Conservation (phyloP, 176 grass and related monocot species). For the Oryza officinalis region DNA sequence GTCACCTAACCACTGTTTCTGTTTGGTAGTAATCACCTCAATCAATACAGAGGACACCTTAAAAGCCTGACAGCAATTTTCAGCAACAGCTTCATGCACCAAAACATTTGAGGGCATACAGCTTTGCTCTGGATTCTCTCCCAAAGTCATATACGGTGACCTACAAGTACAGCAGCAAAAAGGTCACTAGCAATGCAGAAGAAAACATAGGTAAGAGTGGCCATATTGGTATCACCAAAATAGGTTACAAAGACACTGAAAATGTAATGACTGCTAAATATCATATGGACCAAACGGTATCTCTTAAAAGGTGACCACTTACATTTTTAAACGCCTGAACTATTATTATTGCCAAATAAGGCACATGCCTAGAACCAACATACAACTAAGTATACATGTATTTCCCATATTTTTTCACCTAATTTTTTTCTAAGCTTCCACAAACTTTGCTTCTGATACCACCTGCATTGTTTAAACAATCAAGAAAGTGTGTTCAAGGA, state of each 20-base stretch:
- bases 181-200: conserved; percentile 14
- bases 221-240: not conserved
- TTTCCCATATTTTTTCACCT: too few species aligned
- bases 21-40: conserved; percentile 48
- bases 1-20: conserved; percentile 38
- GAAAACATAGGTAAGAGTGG: conserved; percentile 9
- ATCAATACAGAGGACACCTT: conserved; percentile 25
- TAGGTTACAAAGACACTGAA: not conserved
- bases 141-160: conserved; percentile 31
- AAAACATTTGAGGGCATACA: not conserved
- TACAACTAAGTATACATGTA: too few species aligned
- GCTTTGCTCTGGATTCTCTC: not conserved
- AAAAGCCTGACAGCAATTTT: conserved; percentile 30
- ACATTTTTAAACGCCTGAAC: not conserved
- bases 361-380: not conserved
- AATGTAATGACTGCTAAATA: not conserved
- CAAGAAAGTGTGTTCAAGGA: too few species aligned
- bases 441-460: too few species aligned
- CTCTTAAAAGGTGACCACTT: not conserved
- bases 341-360: too few species aligned
- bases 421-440: too few species aligned
- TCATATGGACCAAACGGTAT: not conserved
- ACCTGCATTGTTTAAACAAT: too few species aligned
- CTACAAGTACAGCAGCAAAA: conserved; percentile 45
- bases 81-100: conserved; percentile 21